Conservation (phyloP, 768 basidiomycete species). For the Boletus sp. region DNA sequence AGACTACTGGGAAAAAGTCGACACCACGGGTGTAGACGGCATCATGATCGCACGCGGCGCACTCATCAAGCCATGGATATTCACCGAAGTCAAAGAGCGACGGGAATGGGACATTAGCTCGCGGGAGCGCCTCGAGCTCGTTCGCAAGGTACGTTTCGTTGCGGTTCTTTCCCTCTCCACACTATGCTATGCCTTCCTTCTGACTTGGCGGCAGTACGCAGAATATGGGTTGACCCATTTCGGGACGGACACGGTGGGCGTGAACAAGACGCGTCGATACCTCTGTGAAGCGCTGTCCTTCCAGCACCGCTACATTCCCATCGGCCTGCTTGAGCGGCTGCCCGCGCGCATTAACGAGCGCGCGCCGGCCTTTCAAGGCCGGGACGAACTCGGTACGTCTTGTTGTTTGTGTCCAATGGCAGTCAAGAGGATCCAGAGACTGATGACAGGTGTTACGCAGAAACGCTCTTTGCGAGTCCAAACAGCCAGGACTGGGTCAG, state of each 20-base stretch:
- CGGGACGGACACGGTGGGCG: slow-evolving; percentile 83
- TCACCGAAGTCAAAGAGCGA: slow-evolving; percentile 90
- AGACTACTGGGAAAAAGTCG: slow-evolving; percentile 76
- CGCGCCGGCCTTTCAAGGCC: slow-evolving; percentile 81
- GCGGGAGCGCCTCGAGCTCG: slow-evolving; percentile 75
- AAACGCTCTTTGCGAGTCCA: slow-evolving; percentile 79
- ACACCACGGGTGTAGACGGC: slow-evolving; percentile 85
- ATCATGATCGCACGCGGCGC: slow-evolving; percentile 96
- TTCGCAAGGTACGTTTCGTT: slow-evolving; percentile 57
- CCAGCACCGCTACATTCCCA: slow-evolving; percentile 93
- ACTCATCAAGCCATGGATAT: slow-evolving; percentile 94
- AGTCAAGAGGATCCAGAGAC: not conserved
- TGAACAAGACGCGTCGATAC: slow-evolving; percentile 90
- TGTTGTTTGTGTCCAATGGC: not conserved
- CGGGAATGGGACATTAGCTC: slow-evolving; percentile 94
- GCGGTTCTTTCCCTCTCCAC: not conserved
- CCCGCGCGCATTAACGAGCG: slow-evolving; percentile 88
- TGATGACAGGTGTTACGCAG: slow-evolving; percentile 37
- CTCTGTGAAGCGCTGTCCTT: slow-evolving; percentile 95
- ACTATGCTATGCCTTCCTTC: not conserved
- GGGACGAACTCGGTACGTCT: slow-evolving; percentile 79
- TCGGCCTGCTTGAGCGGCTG: slow-evolving; percentile 82
- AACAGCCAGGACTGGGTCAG: slow-evolving; percentile 88
- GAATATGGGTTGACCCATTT: slow-evolving; percentile 87
- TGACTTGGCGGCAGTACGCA: slow-evolving; percentile 57